These are phyloP conservation scores for Fusarium nodosum DNA, from an alignment of 2,329 filamentous ascomycete genomes.

Conservation along the genomic window DNA sequence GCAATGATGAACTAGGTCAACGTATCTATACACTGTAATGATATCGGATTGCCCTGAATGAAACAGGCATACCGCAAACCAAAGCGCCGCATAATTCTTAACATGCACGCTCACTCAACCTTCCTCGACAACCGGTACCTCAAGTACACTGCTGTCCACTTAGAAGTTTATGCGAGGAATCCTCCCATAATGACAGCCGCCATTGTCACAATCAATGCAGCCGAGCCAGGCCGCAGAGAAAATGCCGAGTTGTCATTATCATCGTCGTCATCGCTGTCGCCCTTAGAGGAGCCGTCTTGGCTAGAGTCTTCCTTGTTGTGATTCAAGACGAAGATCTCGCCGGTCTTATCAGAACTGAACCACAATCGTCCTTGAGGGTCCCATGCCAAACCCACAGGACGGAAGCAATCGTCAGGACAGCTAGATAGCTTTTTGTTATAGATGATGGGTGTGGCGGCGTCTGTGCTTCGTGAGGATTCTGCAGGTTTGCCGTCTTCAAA, in stretches of 20 bases:
- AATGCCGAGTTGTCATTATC: slow-evolving; percentile 40
- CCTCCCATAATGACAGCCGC: slow-evolving; percentile 50
- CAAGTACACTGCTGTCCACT: background rate
- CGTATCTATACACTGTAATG: slow-evolving; percentile 1
- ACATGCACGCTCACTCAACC: slow-evolving; percentile 2
- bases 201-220: slow-evolving; percentile 47
- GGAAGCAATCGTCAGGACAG: slow-evolving; percentile 72
- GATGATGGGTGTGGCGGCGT: slow-evolving; percentile 66
- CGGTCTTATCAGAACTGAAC: slow-evolving; percentile 73
- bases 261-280: slow-evolving; percentile 15
- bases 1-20: slow-evolving; percentile 22
- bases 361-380: slow-evolving; percentile 68
- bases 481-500: slow-evolving; percentile 62
- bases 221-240: slow-evolving; percentile 37
- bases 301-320: slow-evolving; percentile 10
- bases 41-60: background rate
- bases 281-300: slow-evolving; percentile 10
- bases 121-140: background rate
- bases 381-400: slow-evolving; percentile 71
- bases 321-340: slow-evolving; percentile 72
- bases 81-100: background rate
- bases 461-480: slow-evolving; percentile 58
- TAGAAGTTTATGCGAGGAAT: slow-evolving; percentile 49
- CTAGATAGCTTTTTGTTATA: slow-evolving; percentile 64
- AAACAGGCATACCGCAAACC: background rate